Base-by-base conservation (phyloP, 306 rosid species). In the Rosa multiflora region DNA sequence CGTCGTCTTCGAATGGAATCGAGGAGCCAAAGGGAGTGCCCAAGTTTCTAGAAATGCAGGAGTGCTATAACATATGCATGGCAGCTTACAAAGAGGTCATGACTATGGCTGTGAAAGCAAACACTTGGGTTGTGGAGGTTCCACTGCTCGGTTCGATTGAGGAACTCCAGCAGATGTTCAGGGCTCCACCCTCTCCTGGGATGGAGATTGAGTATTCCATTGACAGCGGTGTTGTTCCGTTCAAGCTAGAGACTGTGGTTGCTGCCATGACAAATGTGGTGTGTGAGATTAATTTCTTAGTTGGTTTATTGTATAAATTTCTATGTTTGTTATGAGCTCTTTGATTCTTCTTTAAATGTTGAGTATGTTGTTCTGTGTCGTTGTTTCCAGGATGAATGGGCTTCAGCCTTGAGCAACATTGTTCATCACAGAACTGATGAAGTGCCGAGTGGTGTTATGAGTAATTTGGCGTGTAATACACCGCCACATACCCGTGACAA, bases 41-140 rank as follows among this genome's bases (percentile, higher is more conserved):
- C 5, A 15, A 35, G 70, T 83, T 29, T 56, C 78, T 70, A 29
- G 64, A 83, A 17, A 11, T 83, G 15, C 83, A 83, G 63, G 76
- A 53, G 81, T 67, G 79, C 20, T 61, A 79, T 42, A 79, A 83
- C 82, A 63, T 75, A 49, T 61, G 53, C 56, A 53, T 6, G 55
- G 83, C 86, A 15, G 81, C 86, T 51, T 83, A 73, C 72, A 70
- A 56, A 75, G 83, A 83, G 78, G 9, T 83, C 49, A 70, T 79
- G 78, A n/a, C 55, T 47, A 20, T 70, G 43, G 86, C 86, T 75
- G 1, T 32, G 11, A 43, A 70, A 44, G 81, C 64, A 62, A 79
- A 75, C 6, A 51, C 59, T 70, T 79, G 81, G 81, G 76, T 70
- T 53, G 43, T 15, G 14, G 32, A 39, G 20, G 7, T 56, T 79